These are phyloP conservation scores for Gossypioides kirkii DNA, from an alignment of 345 rosid genomes.

Conservation along the genomic window DNA sequence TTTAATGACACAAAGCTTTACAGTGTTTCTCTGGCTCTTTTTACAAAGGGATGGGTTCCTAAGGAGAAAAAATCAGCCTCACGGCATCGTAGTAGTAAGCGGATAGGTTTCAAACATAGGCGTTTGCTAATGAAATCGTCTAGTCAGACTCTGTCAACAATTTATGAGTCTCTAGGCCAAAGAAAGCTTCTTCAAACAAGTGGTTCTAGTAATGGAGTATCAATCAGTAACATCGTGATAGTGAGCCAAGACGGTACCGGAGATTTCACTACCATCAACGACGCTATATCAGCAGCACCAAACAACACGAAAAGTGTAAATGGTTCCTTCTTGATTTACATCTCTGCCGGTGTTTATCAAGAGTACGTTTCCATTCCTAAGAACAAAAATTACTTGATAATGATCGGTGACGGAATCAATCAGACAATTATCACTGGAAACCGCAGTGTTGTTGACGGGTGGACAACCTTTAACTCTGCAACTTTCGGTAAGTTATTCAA, in stretches of 20 bases:
- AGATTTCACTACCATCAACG: slow-evolving; percentile 62
- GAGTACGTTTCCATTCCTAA: slow-evolving; percentile 65
- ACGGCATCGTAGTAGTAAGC: slow-evolving; percentile 31
- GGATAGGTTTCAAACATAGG: slow-evolving; percentile 40
- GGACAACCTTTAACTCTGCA: slow-evolving; percentile 92
- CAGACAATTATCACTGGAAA: slow-evolving; percentile 76
- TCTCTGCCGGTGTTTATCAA: slow-evolving; percentile 64
- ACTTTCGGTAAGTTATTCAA: slow-evolving; percentile 47
- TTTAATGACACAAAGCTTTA: slow-evolving; percentile 68
- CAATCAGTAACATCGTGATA: slow-evolving; percentile 51
- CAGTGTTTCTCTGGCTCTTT: slow-evolving; percentile 67
- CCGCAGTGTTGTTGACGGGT: slow-evolving; percentile 74
- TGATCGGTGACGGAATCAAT: slow-evolving; percentile 88
- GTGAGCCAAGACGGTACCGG: slow-evolving; percentile 70
- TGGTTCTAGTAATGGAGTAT: slow-evolving; percentile 14
- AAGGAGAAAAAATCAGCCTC: slow-evolving; percentile 28
- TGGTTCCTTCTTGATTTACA: slow-evolving; percentile 75
- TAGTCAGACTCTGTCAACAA: slow-evolving; percentile 29
- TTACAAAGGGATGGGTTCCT: slow-evolving; percentile 75
- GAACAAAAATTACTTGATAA: slow-evolving; percentile 70
- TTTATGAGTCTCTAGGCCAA: slow-evolving; percentile 51
- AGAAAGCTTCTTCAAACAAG: slow-evolving; percentile 50
- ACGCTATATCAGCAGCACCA: slow-evolving; percentile 70
- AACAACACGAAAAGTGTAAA: slow-evolving; percentile 43
- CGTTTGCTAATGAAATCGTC: slow-evolving; percentile 56